A percentile compares a stretch with the other conserved stretches of the same genome.
phyloP scores from a whole-genome alignment of 352 stramenopile species.

The Discostella stelligera region DNA sequence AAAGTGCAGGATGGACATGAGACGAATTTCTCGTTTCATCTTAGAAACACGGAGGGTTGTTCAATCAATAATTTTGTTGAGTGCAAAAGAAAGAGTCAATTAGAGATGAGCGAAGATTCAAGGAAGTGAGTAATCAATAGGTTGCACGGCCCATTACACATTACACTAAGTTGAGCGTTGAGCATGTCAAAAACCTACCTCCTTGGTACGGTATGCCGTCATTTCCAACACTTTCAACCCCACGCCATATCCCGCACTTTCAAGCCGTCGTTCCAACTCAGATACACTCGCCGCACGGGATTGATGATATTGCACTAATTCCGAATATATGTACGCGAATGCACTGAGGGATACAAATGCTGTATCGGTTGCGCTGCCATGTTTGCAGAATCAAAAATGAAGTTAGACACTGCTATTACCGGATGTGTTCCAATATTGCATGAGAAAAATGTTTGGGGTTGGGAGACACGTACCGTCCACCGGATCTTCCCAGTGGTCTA shows the following conservation, averaged over 20 bases:
- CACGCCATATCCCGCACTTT: constrained; percentile 93
- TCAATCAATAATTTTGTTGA: background rate
- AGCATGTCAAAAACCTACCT: constrained; percentile 40
- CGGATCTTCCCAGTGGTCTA: constrained; percentile 51
- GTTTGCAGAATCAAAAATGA: background rate
- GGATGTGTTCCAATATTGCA: background rate
- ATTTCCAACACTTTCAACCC: constrained; percentile 94
- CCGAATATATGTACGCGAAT: constrained; percentile 96
- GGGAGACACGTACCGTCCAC: constrained; percentile 46
- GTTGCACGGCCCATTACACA: too few relatives aligned
- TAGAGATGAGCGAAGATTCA: constrained; percentile 1
- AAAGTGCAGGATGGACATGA: constrained; percentile 87
- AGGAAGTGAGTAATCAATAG: background rate
- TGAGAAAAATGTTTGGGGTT: background rate
- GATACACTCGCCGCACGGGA: constrained; percentile 92
- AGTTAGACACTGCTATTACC: too few relatives aligned
- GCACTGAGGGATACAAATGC: constrained; percentile 87
- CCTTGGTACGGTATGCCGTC: constrained; percentile 81
- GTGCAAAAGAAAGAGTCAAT: constrained; percentile 2
- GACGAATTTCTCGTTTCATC: constrained; percentile 73
- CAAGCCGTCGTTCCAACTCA: constrained; percentile 92
- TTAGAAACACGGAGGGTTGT: constrained; percentile 14
- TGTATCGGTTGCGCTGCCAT: background rate
- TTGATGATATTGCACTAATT: constrained; percentile 98
- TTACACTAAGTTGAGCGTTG: too few relatives aligned